Evolutionary conservation across 257 asterid genomes (phyloP).

Genomic region (Solanum tarapatanum): DNA sequence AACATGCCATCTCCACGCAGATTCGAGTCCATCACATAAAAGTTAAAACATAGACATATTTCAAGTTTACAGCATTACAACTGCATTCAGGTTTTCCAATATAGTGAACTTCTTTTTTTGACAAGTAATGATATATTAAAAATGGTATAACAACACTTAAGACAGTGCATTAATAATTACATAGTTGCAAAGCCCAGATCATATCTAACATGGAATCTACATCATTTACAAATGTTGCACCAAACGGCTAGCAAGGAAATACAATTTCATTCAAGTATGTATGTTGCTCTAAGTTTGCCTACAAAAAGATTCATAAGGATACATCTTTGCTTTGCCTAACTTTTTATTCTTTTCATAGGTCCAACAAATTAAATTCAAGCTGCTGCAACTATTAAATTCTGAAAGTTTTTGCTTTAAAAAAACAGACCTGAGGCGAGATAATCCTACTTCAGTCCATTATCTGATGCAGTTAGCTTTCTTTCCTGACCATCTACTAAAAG

Average conservation of each 20-base stretch:
- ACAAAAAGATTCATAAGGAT: not conserved
- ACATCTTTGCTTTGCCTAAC: not conserved
- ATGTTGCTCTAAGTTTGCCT: not conserved
- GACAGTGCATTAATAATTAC: not conserved
- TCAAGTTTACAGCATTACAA: too few species aligned
- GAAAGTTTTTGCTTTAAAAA: not conserved
- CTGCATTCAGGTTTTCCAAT: too few species aligned
- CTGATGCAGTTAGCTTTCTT: not conserved
- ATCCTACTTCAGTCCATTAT: not conserved
- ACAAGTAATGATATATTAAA: not conserved
- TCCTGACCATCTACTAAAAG: not conserved
- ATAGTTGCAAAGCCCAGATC: not conserved
- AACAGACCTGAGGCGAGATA: not conserved
- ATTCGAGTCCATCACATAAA: not conserved
- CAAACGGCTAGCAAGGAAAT: not conserved
- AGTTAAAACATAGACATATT: not conserved
- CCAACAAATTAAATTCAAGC: not conserved
- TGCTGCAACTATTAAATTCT: not conserved
- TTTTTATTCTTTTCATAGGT: not conserved
- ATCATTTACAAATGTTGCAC: not conserved
- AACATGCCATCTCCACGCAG: not conserved
- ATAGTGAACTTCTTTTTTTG: too few species aligned
- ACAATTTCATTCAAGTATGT: not conserved
- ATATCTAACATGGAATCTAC: not conserved
- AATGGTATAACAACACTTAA: not conserved